Evolutionary conservation across 176 grass and related monocot genomes (phyloP).

Genomic region (Microstegium vimineum): DNA sequence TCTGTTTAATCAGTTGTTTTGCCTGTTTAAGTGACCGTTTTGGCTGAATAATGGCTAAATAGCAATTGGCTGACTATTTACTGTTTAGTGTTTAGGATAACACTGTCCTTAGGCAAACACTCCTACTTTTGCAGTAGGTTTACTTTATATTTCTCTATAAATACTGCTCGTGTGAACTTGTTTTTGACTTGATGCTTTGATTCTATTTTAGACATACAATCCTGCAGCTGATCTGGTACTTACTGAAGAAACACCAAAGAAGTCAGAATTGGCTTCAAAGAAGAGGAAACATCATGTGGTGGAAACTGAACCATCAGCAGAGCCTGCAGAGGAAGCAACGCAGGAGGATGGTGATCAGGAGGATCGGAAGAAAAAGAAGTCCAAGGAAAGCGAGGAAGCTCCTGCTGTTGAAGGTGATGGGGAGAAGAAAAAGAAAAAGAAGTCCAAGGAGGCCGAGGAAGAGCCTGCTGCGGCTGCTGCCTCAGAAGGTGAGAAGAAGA

Average conservation of each 20-base stretch:
- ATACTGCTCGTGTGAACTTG: not conserved
- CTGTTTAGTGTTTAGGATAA: too few species aligned
- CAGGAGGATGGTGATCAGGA: slow-evolving; percentile 28
- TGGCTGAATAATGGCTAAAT: too few species aligned
- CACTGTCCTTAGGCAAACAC: not conserved
- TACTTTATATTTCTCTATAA: not conserved
- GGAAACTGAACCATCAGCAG: not conserved
- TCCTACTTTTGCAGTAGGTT: not conserved
- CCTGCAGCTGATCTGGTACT: slow-evolving; percentile 68
- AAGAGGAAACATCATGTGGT: slow-evolving; percentile 58
- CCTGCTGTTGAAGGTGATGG: slow-evolving; percentile 18
- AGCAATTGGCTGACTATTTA: too few species aligned
- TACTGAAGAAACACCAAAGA: slow-evolving; percentile 38
- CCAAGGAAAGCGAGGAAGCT: slow-evolving; percentile 34
- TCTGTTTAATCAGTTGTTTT: too few species aligned
- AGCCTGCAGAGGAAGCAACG: slow-evolving; percentile 1
- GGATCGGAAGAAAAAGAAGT: slow-evolving; percentile 37
- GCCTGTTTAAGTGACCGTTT: too few species aligned
- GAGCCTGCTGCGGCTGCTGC: slow-evolving; percentile 12
- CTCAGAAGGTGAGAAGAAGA: slow-evolving; percentile 33
- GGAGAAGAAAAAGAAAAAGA: slow-evolving; percentile 54
- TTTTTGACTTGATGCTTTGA: not conserved
- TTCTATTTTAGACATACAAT: slow-evolving; percentile 63
- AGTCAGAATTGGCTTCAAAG: slow-evolving; percentile 38
- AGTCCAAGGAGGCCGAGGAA: slow-evolving; percentile 37